Evolutionary conservation across 257 asterid species (phyloP), one percentile per base, ranked within the genome.

Genomic region (Penstemon davidsonii): DNA sequence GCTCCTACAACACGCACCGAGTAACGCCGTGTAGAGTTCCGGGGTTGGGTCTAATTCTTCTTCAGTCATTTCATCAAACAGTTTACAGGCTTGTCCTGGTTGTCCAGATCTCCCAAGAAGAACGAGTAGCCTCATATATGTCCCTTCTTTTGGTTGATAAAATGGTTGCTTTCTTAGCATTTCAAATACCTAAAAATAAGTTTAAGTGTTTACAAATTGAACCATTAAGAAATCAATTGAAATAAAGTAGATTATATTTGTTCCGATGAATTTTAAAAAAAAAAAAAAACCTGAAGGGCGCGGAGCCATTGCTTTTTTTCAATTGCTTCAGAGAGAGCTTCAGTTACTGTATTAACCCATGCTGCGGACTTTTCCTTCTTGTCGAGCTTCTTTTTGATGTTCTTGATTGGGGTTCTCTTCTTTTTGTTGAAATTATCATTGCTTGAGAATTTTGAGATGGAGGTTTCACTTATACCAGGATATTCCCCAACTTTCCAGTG

Each of bases 51-150:
- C 87, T 68, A 93, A 40, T 53, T 87, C 99, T 74, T 86, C 83
- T 72, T 79, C 80, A 55, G 88, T 75, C 99, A 93, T 93, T 73
- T 79, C 85, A 62, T 90, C 90, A 52, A 93, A 90, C 40, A 90
- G 88, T 47, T 76, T 82, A 41, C 77, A 86, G 56, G 96, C 97
- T 71, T 78, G 90, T 5, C 86, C 85, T 5, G 99, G 94, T 62
- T 93, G 94, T 50, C 95, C 98, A 53, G 84, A 79, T 79, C 78
- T 88, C 46, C 97, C 97, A 4, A 93, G 97, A 75, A 93, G 98
- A 70, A 86, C 95, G 12, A 90, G 80, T 60, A 93, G 88, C 83
- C 76, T 88, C 96, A 93, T 83, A 73, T 88, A 90, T n/a, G 98
- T 85, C 51, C 95, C 96, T 75, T 90, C 96, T 73, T 88, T 93